Evolutionary conservation across 2,329 filamentous ascomycete genomes (phyloP).

Genomic region (Ilyonectria sp.): DNA sequence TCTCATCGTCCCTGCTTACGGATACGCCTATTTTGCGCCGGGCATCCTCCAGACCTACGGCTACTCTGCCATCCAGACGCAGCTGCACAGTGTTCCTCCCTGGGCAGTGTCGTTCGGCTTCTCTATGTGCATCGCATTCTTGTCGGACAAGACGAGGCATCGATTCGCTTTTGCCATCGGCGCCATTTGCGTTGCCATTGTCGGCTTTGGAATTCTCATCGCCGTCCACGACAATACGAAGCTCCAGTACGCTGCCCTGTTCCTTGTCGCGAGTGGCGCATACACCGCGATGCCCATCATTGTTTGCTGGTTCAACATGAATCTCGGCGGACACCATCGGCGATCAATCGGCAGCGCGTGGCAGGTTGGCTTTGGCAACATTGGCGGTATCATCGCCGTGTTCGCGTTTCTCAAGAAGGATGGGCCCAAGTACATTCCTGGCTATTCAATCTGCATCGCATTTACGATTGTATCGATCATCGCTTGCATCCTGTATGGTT

Average conservation of each 20-base stretch:
- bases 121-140: constrained; percentile 80
- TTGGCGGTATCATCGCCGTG: constrained; percentile 84
- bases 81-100: constrained; percentile 71
- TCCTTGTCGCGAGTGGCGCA: constrained; percentile 83
- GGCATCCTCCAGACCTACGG: constrained; percentile 79
- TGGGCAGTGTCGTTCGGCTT: constrained; percentile 82
- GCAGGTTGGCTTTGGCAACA: constrained; percentile 85
- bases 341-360: constrained; percentile 80
- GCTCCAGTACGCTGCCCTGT: constrained; percentile 84
- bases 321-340: constrained; percentile 80
- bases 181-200: constrained; percentile 78
- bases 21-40: constrained; percentile 84
- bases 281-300: constrained; percentile 94
- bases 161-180: constrained; percentile 81
- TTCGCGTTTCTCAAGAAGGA: constrained; percentile 79
- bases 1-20: constrained; percentile 82
- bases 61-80: constrained; percentile 71
- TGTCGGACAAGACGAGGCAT: constrained; percentile 81
- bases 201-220: constrained; percentile 83
- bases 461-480: constrained; percentile 80
- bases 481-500: constrained; percentile 72
- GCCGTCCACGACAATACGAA: constrained; percentile 76
- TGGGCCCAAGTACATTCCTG: constrained; percentile 77
- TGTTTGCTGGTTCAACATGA: constrained; percentile 88
- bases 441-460: constrained; percentile 83